Evolutionary conservation across 129 eudicot genomes (phyloP).

Genomic region (Deinandra increscens): DNA sequence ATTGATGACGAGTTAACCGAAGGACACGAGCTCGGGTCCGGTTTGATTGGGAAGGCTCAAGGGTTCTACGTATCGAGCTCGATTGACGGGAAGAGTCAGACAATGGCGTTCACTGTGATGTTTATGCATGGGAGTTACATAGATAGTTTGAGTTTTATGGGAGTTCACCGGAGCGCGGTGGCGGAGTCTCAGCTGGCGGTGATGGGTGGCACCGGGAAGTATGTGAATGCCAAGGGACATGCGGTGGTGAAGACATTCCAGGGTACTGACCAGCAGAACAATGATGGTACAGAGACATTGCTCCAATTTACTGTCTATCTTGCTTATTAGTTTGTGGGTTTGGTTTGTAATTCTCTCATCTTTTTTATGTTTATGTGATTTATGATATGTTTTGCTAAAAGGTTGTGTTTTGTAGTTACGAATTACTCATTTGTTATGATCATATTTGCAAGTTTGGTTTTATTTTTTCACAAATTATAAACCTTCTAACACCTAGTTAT

Average conservation of each 20-base stretch:
- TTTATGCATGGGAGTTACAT: conserved; percentile 56
- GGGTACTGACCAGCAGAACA: conserved; percentile 43
- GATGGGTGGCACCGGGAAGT: conserved; percentile 97
- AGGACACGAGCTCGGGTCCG: conserved; percentile 71
- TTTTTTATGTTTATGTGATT: conserved; percentile 5
- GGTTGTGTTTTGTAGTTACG: no score
- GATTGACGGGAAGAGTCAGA: conserved; percentile 71
- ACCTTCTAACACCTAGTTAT: no score
- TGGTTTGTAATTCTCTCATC: not conserved
- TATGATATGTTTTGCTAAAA: conserved; percentile 17
- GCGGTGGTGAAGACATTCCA: conserved; percentile 60
- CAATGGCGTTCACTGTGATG: conserved; percentile 77
- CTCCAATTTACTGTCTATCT: conserved; percentile 63
- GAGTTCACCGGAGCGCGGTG: conserved; percentile 70
- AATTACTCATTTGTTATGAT: no score
- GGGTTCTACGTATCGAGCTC: conserved; percentile 76
- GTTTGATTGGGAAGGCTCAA: conserved; percentile 76
- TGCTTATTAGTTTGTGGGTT: conserved; percentile 39
- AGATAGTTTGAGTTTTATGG: conserved; percentile 75
- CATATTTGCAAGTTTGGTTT: no score
- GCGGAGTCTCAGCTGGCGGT: conserved; percentile 79
- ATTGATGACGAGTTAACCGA: conserved; percentile 85
- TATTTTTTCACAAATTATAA: no score
- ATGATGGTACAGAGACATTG: conserved; percentile 78
- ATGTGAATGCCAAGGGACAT: conserved; percentile 73